Evolutionary conservation across 257 asterid genomes (phyloP), one percentile per base, ranked within the genome.

Genomic region (Solanum dulcamara): DNA sequence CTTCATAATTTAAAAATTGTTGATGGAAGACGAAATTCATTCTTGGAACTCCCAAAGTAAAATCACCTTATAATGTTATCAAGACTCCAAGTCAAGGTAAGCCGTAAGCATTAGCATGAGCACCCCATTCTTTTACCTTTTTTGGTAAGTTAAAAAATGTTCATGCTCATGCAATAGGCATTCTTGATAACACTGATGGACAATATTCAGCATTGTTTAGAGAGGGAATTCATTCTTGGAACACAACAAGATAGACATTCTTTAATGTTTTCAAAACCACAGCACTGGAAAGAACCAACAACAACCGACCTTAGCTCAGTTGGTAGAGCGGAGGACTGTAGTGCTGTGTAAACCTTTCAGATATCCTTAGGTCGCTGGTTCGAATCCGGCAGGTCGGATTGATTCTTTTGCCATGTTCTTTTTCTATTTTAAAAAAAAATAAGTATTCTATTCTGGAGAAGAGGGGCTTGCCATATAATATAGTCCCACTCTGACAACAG

Each of bases 371-470:
- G 91, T 89, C 91, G 84, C 90, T 89, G 90, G 90, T 87, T 89
- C 89, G 89, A 87, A 87, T 89, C 91, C 91, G 91, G 91, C 83
- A 89, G 91, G 89, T 87, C 89, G 87, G 91, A 89, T 57, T 28
- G 26, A 28, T 77, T 77, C 42, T 46, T 77, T 77, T 77, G 14
- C 59, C 37, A 74, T 74, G 2, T 24, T 75, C 24, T 14, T 1
- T 74, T 13, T 24, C 18, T 42, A 1, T 72, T 12, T 4, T n/a
- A n/a, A n/a, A n/a, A n/a, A 5, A 11, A 62, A 60, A 40, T 40
- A 4, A 42, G 22, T 71, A 6, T 9, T 11, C 38, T 71, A 38
- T 37, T 71, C 20, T 22, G 3, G 51, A 37, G 51, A 71, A 37
- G 4, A 33, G 50, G 1, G 0, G 18, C 5, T 10, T 10, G 3